phyloP scores from a whole-genome alignment of 371 early-diverging fungal genomes.

The Circinella umbellata region DNA sequence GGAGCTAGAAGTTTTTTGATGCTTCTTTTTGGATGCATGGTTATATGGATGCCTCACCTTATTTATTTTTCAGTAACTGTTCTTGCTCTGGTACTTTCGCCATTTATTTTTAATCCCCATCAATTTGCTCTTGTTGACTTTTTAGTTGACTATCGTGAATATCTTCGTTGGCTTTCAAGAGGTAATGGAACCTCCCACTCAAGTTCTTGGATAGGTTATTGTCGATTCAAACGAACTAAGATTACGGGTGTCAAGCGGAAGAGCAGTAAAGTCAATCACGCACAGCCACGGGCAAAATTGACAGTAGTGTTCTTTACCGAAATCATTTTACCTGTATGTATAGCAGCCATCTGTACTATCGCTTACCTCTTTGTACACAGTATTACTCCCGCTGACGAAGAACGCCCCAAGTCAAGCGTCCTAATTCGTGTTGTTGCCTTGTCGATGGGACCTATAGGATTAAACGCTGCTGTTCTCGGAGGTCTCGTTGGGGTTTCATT shows the following conservation, averaged over 20 bases:
- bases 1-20: conserved; percentile 72
- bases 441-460: conserved; percentile 69
- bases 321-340: conserved; percentile 69
- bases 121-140: conserved; percentile 78
- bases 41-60: conserved; percentile 73
- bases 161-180: conserved; percentile 78
- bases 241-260: conserved; percentile 82
- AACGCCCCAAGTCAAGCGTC: conserved; percentile 24
- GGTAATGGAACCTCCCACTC: conserved; percentile 71
- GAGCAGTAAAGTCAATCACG: conserved; percentile 52
- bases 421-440: conserved; percentile 61
- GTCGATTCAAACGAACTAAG: conserved; percentile 69
- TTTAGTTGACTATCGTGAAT: conserved; percentile 80
- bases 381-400: conserved; percentile 7
- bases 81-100: conserved; percentile 71
- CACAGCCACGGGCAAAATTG: conserved; percentile 65
- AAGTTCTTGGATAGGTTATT: conserved; percentile 77
- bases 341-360: conserved; percentile 65
- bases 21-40: conserved; percentile 71
- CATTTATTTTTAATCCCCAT: conserved; percentile 86
- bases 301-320: conserved; percentile 74
- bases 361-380: conserved; percentile 68
- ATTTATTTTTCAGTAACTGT: conserved; percentile 87
- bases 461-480: conserved; percentile 70
- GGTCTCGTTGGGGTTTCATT: conserved; percentile 73